Conservation (phyloP, 2,329 filamentous ascomycete genomes). For the Ophiostoma pallidulum region DNA sequence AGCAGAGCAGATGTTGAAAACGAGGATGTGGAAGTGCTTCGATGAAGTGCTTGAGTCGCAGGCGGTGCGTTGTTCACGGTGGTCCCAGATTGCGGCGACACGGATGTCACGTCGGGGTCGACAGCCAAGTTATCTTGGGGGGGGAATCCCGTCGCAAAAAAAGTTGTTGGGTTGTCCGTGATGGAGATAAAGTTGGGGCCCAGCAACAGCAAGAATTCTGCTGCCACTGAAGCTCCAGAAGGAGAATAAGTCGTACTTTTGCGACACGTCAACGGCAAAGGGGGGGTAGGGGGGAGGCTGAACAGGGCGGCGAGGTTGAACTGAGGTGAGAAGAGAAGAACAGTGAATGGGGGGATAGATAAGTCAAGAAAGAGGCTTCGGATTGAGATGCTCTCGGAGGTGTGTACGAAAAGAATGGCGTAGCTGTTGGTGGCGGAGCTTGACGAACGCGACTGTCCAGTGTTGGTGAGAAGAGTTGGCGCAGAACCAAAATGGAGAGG, state of each 20-base stretch:
- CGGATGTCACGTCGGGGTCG: conserved; percentile 2
- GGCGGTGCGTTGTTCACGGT: conserved; percentile 5
- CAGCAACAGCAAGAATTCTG: conserved; percentile 13
- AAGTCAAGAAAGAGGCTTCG: neutral
- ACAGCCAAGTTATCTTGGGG: conserved; percentile 3
- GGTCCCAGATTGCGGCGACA: neutral
- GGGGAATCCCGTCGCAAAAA: conserved; percentile 11
- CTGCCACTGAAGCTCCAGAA: conserved; percentile 11
- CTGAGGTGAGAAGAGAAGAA: too few relatives aligned
- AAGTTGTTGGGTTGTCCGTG: conserved; percentile 13
- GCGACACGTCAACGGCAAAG: neutral
- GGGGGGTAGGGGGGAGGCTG: too few relatives aligned
- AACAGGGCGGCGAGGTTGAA: too few relatives aligned
- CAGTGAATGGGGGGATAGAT: too few relatives aligned
- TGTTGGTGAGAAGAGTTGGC: too few relatives aligned
- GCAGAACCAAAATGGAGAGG: conserved; percentile 14
- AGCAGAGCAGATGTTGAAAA: conserved; percentile 3
- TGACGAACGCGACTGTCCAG: conserved; percentile 10
- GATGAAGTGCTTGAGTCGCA: neutral
- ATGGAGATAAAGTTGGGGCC: conserved; percentile 4
- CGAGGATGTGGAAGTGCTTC: neutral
- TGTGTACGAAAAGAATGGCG: neutral
- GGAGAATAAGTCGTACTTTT: neutral
- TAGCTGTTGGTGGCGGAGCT: conserved; percentile 7
- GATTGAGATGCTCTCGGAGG: conserved; percentile 2